Evolutionary conservation across 192 early-diverging fungal genomes (phyloP), one percentile per base, ranked within the genome.

Genomic region (Coemansia sp.): DNA sequence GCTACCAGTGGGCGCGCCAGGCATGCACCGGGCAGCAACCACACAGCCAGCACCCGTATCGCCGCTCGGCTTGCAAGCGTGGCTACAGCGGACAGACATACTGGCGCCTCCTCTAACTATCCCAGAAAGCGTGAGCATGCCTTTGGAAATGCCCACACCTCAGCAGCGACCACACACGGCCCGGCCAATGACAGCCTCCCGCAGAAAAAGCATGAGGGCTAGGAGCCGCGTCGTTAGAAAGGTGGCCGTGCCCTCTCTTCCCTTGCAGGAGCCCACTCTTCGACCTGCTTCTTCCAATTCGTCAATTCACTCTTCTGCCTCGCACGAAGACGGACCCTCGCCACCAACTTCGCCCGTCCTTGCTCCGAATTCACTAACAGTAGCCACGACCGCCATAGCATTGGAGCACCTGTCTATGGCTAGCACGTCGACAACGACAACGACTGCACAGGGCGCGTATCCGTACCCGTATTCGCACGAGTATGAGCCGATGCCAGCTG

Each of bases 61-160:
- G 38, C 38, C 67, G 23, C 48, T 65, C n/a, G 58, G 70, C 31
- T 58, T 82, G 64, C 66, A 66, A n/a, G 75, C 73, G 38, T 82
- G 80, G 80, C 71, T 82, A 55, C 66, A 74, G 41, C 75, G 75
- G n/a, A 74, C 80, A 6, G 75, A 77, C 53, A 65, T 74, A 50
- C 62, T 72, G 57, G 66, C 68, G 68, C 75, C 80, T 29, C 29
- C 53, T 2, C 15, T 7, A 5, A 31, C 14, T 17, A 32, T 32
- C 5, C 14, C 29, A 5, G 55, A 57, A 17, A 17, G 31, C 55
- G 4, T 7, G 55, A 32, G 55, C 15, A 17, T 57, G 55, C 53
- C 53, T 14, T 17, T 31, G 29, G 53, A 29, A 57, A 57, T 4
- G 29, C 25, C 51, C 25, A 23, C 51, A 12, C 25, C 51, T 14